Evolutionary conservation across 257 asterid species (phyloP).

Genomic region (Petunia axillaris): DNA sequence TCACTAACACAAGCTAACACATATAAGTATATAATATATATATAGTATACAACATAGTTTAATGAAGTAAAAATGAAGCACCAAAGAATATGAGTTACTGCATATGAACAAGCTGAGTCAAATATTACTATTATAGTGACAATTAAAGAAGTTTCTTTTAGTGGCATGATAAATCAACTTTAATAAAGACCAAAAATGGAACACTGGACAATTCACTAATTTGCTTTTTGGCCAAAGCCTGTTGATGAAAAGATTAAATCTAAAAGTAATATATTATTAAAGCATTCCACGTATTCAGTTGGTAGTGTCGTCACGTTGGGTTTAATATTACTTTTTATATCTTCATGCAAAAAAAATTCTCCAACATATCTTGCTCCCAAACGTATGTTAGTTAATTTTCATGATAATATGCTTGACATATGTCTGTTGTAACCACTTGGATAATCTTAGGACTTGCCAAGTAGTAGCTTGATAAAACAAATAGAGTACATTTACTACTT

Average conservation of each 20-base stretch:
- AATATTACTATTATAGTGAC: background rate
- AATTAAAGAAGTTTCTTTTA: background rate
- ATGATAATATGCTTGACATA: conserved; percentile 8
- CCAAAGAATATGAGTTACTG: too few relatives aligned
- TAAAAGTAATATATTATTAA: background rate
- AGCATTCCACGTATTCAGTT: conserved; percentile 16
- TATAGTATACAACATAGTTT: too few relatives aligned
- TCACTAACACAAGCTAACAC: conserved; percentile 14
- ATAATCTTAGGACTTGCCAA: background rate
- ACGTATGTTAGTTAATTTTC: background rate
- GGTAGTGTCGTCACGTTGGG: conserved; percentile 30
- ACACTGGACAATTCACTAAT: conserved; percentile 48
- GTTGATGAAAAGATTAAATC: background rate
- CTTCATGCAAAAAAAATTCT: conserved; percentile 16
- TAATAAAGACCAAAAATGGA: background rate
- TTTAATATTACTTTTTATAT: background rate
- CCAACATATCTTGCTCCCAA: background rate
- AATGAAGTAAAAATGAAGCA: too few relatives aligned
- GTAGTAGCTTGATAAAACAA: background rate
- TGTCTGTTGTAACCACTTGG: conserved; percentile 11
- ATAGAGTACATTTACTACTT: background rate
- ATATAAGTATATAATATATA: too few relatives aligned
- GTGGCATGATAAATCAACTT: background rate
- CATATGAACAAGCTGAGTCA: background rate
- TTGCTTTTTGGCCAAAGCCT: background rate